Evolutionary conservation across 331 rosid genomes (phyloP), one percentile per base, ranked within the genome.

Genomic region (Phaseolus coccineus): DNA sequence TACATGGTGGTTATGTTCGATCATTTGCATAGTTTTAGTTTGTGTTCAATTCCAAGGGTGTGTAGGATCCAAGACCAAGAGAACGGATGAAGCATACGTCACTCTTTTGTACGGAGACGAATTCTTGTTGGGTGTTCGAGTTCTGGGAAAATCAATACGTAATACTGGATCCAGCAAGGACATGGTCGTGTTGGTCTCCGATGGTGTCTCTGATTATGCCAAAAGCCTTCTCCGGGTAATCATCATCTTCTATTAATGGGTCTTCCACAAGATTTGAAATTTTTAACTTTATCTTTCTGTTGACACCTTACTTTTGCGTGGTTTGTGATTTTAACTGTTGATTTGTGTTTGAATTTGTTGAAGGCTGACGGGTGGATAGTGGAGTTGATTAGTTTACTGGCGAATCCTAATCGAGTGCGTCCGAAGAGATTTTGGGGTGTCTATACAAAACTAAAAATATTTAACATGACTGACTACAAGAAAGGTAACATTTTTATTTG

Each of bases 311-410:
- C 12, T 69, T 46, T 80, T 58, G 24, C 51, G 3, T 65, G n/a
- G 15, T 68, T 85, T 74, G 35, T 76, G 4, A 59, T 62, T 72
- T 70, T 15, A 48, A 22, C 66, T 35, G 19, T 69, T 73, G 55
- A 39, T 8, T 73, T 78, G 3, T 25, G 31, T 24, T 64, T 69
- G 55, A 42, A 59, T 68, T 73, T 40, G 77, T 39, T 87, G 71
- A 84, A 96, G 99, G 98, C 97, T 85, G 98, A 93, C 77, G 99
- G 99, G 33, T 96, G 99, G 99, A 88, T 88, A 81, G 91, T 96
- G 82, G 90, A 91, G 88, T 90, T 85, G 90, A 96, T 96, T 78
- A 96, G 84, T 84, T 88, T 96, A 67, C 86, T 96, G 84, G 98
- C 93, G 33, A 96, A 96, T 80, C 99, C 99, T 47, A 96, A 96